These are phyloP conservation scores for Firmiana major DNA, from an alignment of 345 rosid species.

Conservation along the genomic window DNA sequence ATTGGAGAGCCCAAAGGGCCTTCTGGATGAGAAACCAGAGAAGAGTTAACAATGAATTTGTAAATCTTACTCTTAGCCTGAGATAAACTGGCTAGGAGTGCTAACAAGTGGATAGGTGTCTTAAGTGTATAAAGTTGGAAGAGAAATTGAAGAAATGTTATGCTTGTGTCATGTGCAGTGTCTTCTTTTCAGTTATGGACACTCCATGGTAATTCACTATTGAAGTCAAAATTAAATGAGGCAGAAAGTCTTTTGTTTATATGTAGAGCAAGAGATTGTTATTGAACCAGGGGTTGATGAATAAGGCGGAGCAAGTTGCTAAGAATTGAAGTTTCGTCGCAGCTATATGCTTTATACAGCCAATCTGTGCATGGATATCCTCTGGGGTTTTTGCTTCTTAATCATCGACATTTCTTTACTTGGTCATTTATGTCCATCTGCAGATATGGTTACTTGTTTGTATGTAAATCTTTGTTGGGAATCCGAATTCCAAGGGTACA, in stretches of 20 bases:
- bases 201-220: constrained; percentile 27
- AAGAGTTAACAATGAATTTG: constrained; percentile 27
- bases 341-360: not conserved
- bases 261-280: constrained; percentile 32
- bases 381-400: constrained; percentile 6
- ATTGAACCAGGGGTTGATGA: constrained; percentile 26
- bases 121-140: constrained; percentile 51
- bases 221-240: constrained; percentile 16
- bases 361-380: constrained; percentile 20
- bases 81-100: constrained; percentile 29
- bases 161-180: constrained; percentile 37
- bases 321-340: constrained; percentile 22
- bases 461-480: constrained; percentile 11
- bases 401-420: not conserved
- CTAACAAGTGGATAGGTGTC: constrained; percentile 42
- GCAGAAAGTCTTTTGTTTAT: constrained; percentile 40
- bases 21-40: constrained; percentile 37
- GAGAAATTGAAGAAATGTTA: constrained; percentile 30
- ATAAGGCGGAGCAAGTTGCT: constrained; percentile 40
- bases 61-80: constrained; percentile 22
- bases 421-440: constrained; percentile 14
- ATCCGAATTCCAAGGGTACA: constrained; percentile 1
- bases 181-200: constrained; percentile 46
- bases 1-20: constrained; percentile 46
- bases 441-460: constrained; percentile 18